Evolutionary conservation across 2,329 filamentous ascomycete genomes (phyloP), one percentile per base, ranked within the genome.

Genomic region (Aspergillus felis): DNA sequence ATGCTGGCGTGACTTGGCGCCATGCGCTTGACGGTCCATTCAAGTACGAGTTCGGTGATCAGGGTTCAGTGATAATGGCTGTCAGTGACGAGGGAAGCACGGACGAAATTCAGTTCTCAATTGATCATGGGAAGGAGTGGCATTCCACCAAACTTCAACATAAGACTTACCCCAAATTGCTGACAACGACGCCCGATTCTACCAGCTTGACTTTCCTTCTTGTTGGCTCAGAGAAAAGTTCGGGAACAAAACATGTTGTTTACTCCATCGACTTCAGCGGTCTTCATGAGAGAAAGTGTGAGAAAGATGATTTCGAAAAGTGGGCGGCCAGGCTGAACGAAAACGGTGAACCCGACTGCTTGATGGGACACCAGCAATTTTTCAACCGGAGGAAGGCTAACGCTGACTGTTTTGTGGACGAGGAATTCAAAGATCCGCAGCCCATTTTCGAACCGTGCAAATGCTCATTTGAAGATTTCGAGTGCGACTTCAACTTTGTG

Each of bases 341-440:
- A 29, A 84, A 96, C 24, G 89, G 89, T 32, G 84, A 96, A 53
- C 84, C 92, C 2, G 90, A 87, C 52, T 99, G 94, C 72, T 80
- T 99, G 63, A 97, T 99, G 93, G 94, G 94, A 22, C 92, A 96
- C 72, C 96, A 88, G 68, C 93, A 97, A 71, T 91, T 84, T 61
- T 99, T 89, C 75, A 83, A 81, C 55, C 86, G 94, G 62, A 87
- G 94, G 66, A 97, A 95, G 79, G 89, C 91, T 71, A 84, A 90
- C 65, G 88, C 90, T 20, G 86, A 96, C 59, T 99, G 95, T 75
- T 96, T 97, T 71, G 82, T 97, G 65, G 89, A 90, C 66, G 82
- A 90, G 59, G 86, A 93, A 54, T 97, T 96, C 78, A 86, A 91
- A 68, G 89, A 94, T 61, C 87, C 90, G 0, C 76, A 84, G 35